A percentile compares a stretch with the other conserved stretches of the same genome.
These are phyloP conservation scores for Saccharomyces hybrid DNA, from an alignment of 1,139 yeast species.

Conservation along the genomic window DNA sequence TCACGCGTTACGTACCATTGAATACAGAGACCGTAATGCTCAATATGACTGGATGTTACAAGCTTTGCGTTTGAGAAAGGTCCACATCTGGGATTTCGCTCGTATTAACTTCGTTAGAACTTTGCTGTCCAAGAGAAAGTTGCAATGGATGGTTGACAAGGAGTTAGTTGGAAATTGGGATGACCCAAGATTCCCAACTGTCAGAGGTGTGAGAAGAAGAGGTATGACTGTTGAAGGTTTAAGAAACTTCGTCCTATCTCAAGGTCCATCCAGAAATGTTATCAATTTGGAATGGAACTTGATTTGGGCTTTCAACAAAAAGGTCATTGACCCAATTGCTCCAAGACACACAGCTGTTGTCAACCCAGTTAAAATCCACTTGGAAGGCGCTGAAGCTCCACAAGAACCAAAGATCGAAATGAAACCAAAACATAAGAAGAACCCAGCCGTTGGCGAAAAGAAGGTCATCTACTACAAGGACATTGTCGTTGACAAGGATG, in stretches of 20 bases:
- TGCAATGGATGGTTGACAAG: conserved; percentile 97
- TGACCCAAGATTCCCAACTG: conserved; percentile 98
- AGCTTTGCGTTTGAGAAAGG: conserved; percentile 75
- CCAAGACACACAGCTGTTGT: conserved; percentile 87
- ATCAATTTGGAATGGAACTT: conserved; percentile 94
- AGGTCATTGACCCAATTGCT: conserved; percentile 90
- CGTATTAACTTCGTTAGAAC: conserved; percentile 95
- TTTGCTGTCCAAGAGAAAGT: conserved; percentile 86
- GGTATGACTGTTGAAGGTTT: conserved; percentile 98
- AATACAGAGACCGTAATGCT: conserved; percentile 95
- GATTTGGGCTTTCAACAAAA: conserved; percentile 95
- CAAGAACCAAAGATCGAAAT: conserved; percentile 52
- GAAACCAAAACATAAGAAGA: conserved; percentile 92
- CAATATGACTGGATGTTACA: conserved; percentile 94
- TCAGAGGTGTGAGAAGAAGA: conserved; percentile 96
- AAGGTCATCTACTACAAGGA: conserved; percentile 59
- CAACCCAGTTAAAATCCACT: conserved; percentile 56
- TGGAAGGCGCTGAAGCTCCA: conserved; percentile 58
- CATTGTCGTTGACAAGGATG: conserved; percentile 78
- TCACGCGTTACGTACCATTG: conserved; percentile 93
- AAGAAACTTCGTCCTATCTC: conserved; percentile 82
- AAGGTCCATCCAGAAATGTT: conserved; percentile 95
- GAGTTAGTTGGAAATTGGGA: conserved; percentile 86
- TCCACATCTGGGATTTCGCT: conserved; percentile 95
- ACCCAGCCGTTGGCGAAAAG: conserved; percentile 83